These are phyloP conservation scores for Pseudogymnoascus sp. DNA, from an alignment of 2,329 filamentous ascomycete species.

Conservation along the genomic window DNA sequence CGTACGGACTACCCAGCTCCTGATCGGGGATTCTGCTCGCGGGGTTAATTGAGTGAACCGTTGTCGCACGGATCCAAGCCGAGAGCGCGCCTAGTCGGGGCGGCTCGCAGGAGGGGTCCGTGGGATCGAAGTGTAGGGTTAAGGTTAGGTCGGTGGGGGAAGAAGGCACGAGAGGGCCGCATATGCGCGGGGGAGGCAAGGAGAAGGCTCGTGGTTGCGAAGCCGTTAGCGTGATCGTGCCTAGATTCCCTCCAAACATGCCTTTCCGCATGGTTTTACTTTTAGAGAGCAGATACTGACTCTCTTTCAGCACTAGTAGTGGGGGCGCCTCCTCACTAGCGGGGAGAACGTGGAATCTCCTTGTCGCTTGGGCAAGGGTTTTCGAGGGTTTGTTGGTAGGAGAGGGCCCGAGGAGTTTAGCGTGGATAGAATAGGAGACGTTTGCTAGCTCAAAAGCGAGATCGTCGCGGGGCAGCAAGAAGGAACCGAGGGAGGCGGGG, in stretches of 20 bases:
- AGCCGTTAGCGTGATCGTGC: slow-evolving; percentile 27
- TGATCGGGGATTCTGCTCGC: not conserved
- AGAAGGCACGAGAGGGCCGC: not conserved
- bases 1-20: not conserved
- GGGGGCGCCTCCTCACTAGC: slow-evolving; percentile 26
- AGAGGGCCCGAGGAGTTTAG: slow-evolving; percentile 19
- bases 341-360: slow-evolving; percentile 25
- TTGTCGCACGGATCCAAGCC: not conserved
- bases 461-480: slow-evolving; percentile 22
- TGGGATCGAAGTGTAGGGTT: not conserved
- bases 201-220: slow-evolving; percentile 23
- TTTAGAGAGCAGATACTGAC: slow-evolving; percentile 23
- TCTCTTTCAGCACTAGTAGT: slow-evolving; percentile 21
- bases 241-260: slow-evolving; percentile 29
- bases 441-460: slow-evolving; percentile 26
- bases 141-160: not conserved
- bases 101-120: not conserved
- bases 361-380: not conserved
- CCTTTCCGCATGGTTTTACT: slow-evolving; percentile 28
- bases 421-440: slow-evolving; percentile 25
- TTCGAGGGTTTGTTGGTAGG: not conserved
- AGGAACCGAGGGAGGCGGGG: slow-evolving; percentile 26
- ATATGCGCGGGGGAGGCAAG: not conserved
- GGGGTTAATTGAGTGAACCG: not conserved
- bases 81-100: not conserved